Evolutionary conservation across 2,329 filamentous ascomycete genomes (phyloP).

Genomic region (Saccharata proteae): DNA sequence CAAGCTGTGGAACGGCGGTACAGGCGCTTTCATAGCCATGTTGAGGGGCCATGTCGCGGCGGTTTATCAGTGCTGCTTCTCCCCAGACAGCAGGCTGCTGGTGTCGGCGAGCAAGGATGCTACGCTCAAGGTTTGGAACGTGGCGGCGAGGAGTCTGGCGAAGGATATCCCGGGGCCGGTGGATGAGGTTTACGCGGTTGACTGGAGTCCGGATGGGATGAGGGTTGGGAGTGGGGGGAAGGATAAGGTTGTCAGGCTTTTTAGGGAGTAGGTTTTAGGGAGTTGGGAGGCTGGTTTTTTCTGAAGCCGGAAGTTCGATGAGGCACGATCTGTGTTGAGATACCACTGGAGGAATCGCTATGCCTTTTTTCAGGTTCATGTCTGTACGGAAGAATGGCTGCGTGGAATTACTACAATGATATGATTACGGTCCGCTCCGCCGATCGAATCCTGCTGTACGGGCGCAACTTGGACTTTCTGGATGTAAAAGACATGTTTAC

Average conservation of each 20-base stretch:
- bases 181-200: conserved; percentile 87
- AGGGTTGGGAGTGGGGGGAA: conserved; percentile 85
- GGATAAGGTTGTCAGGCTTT: conserved; percentile 64
- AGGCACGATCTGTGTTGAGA: no score
- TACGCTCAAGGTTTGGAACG: conserved; percentile 90
- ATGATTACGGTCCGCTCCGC: no score
- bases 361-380: no score
- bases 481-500: no score
- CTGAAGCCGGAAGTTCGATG: no score
- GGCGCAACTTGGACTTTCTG: no score
- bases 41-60: conserved; percentile 81
- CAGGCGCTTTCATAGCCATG: conserved; percentile 69
- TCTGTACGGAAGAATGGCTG: no score
- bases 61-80: conserved; percentile 88
- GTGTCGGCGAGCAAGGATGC: conserved; percentile 86
- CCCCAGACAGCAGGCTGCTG: conserved; percentile 77
- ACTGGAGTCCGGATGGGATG: conserved; percentile 87
- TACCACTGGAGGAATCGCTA: no score
- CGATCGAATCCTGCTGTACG: no score
- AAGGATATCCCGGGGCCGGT: conserved; percentile 79
- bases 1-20: conserved; percentile 76
- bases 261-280: conserved; percentile 40
- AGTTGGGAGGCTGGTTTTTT: no score
- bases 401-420: no score
- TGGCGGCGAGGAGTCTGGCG: conserved; percentile 69